phyloP scores from a whole-genome alignment of 2,329 filamentous ascomycete species.

The Fusarium xyrophilum region DNA sequence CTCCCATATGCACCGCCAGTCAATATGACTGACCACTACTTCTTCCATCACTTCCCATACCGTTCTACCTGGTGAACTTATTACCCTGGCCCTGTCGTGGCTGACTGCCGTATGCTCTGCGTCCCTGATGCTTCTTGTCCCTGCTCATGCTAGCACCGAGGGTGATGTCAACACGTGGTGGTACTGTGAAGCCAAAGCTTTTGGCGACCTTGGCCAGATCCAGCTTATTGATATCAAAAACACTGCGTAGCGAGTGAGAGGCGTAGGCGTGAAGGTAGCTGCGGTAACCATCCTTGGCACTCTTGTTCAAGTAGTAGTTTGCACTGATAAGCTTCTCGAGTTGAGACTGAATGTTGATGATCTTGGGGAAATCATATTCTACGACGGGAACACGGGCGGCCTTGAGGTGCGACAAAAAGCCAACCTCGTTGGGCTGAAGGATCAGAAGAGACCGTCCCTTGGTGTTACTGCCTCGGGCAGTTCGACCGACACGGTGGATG shows the following conservation, averaged over 20 bases:
- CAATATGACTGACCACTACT: constrained; percentile 21
- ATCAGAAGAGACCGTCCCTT: constrained; percentile 93
- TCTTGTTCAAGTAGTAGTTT: constrained; percentile 97
- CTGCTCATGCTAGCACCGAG: constrained; percentile 81
- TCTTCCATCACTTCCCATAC: background rate
- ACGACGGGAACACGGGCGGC: constrained; percentile 91
- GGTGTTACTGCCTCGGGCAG: constrained; percentile 80
- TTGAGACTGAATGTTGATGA: constrained; percentile 88
- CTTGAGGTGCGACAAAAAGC: constrained; percentile 90
- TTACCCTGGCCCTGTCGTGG: constrained; percentile 61
- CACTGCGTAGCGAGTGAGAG: constrained; percentile 64
- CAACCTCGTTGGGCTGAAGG: constrained; percentile 88
- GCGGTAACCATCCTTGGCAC: constrained; percentile 77
- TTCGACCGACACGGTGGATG: constrained; percentile 95
- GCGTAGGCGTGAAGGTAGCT: constrained; percentile 96
- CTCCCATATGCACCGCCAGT: constrained; percentile 32
- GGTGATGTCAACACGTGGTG: constrained; percentile 82
- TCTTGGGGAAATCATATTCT: constrained; percentile 97
- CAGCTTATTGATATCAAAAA: constrained; percentile 83
- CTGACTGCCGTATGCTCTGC: constrained; percentile 79
- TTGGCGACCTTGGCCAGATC: constrained; percentile 85
- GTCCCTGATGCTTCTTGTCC: constrained; percentile 68
- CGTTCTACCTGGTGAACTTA: constrained; percentile 37
- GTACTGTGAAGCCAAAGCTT: constrained; percentile 79
- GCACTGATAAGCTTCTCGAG: constrained; percentile 92